phyloP scores from a whole-genome alignment of 331 rosid species.

The Rosa hybrid region DNA sequence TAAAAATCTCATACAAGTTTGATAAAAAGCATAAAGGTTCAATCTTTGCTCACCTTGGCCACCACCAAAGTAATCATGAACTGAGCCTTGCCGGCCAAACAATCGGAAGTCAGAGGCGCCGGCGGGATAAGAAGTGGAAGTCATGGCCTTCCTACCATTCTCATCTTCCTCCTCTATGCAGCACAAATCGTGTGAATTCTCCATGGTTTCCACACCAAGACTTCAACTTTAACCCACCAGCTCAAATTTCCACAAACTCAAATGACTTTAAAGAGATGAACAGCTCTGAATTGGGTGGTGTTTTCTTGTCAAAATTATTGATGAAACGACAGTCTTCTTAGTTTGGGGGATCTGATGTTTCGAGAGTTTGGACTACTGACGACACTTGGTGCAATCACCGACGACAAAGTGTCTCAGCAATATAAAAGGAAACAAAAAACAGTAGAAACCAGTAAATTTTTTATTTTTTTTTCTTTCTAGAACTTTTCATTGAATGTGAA shows the following conservation, averaged over 20 bases:
- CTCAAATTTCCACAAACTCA: background rate
- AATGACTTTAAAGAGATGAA: background rate
- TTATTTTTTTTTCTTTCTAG: background rate
- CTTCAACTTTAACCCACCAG: background rate
- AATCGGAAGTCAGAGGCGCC: constrained; percentile 20
- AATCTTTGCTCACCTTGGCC: constrained; percentile 30
- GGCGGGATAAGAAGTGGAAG: constrained; percentile 32
- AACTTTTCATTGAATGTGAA: background rate
- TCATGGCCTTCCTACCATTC: constrained; percentile 37
- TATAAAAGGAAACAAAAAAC: background rate
- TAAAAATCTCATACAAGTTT: background rate
- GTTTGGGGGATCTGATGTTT: constrained; percentile 1
- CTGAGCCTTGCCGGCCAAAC: constrained; percentile 35
- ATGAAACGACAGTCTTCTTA: background rate
- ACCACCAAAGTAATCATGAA: constrained; percentile 37
- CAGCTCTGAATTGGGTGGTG: background rate
- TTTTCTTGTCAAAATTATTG: background rate
- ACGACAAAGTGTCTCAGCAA: background rate
- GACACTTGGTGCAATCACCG: background rate
- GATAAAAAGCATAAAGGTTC: background rate
- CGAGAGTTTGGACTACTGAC: background rate
- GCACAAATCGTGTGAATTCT: constrained; percentile 30
- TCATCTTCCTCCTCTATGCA: constrained; percentile 45
- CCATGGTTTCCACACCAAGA: constrained; percentile 34
- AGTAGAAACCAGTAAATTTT: background rate